A percentile compares a stretch with the other conserved stretches of the same genome.
phyloP scores from a whole-genome alignment of 108 stramenopile species.

The Pseudonitzschia multiseries region DNA sequence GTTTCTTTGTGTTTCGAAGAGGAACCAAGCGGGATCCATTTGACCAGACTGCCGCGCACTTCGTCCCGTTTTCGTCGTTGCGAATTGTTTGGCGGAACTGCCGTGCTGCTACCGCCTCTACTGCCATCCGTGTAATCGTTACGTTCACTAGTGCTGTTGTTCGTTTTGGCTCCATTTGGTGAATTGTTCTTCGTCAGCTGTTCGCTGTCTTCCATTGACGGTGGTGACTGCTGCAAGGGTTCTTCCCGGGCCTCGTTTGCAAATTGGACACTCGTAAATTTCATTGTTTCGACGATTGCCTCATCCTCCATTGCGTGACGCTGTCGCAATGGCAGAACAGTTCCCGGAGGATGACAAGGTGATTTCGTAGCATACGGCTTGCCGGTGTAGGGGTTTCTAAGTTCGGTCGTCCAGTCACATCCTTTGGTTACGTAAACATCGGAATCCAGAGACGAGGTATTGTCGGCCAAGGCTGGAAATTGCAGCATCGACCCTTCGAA shows the following conservation, averaged over 20 bases:
- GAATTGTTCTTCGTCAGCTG: neutral
- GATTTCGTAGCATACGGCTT: constrained; percentile 37
- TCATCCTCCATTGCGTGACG: neutral
- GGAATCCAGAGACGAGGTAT: constrained; percentile 2
- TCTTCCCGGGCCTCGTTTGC: neutral
- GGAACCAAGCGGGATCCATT: neutral
- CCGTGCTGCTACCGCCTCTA: neutral
- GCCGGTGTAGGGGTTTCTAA: constrained; percentile 34
- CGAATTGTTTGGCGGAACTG: neutral
- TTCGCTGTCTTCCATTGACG: neutral
- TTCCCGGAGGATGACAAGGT: constrained; percentile 43
- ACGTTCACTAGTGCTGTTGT: neutral
- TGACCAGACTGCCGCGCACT: neutral
- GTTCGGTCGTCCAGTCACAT: constrained; percentile 54
- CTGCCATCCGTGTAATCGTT: neutral
- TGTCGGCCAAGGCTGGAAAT: constrained; percentile 31
- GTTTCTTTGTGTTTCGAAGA: neutral
- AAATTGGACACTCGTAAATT: constrained; percentile 39
- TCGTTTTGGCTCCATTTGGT: neutral
- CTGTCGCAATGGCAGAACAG: constrained; percentile 18
- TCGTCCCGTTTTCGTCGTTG: neutral
- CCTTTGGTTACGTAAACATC: constrained; percentile 38
- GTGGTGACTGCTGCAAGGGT: constrained; percentile 25
- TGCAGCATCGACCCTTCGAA: constrained; percentile 37
- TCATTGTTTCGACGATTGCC: neutral